Evolutionary conservation across 768 basidiomycete genomes (phyloP).

Genomic region (Mycena filopes): DNA sequence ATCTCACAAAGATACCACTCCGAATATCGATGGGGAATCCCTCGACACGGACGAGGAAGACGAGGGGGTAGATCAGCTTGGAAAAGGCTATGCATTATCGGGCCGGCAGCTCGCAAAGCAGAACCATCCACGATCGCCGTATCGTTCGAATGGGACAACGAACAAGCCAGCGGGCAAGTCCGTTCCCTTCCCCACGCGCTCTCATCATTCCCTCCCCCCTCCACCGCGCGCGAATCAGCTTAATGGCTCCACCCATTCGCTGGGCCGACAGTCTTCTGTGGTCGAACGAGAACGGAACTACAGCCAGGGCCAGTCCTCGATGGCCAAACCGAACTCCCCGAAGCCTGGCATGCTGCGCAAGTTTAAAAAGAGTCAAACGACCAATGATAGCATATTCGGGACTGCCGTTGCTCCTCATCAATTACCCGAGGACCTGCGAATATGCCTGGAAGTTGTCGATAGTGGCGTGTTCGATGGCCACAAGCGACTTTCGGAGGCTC

Average conservation of each 20-base stretch:
- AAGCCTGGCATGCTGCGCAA: slow-evolving; percentile 71
- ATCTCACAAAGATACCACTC: slow-evolving; percentile 59
- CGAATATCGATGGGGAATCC: slow-evolving; percentile 80
- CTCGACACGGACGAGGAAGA: slow-evolving; percentile 77
- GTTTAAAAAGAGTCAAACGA: slow-evolving; percentile 72
- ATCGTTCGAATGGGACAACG: slow-evolving; percentile 57
- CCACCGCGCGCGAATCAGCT: slow-evolving; percentile 64
- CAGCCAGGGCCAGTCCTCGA: slow-evolving; percentile 55
- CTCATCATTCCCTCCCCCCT: slow-evolving; percentile 81
- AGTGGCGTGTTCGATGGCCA: slow-evolving; percentile 92
- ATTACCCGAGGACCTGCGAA: slow-evolving; percentile 87
- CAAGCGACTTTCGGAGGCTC: slow-evolving; percentile 81
- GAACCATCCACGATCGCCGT: slow-evolving; percentile 82
- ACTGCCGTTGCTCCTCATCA: slow-evolving; percentile 77
- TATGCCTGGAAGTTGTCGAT: slow-evolving; percentile 88
- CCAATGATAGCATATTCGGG: slow-evolving; percentile 57
- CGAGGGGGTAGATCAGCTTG: slow-evolving; percentile 66
- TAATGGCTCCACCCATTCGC: slow-evolving; percentile 76
- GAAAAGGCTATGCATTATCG: slow-evolving; percentile 50
- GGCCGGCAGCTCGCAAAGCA: slow-evolving; percentile 58
- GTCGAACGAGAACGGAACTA: slow-evolving; percentile 62
- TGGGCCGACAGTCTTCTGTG: slow-evolving; percentile 74
- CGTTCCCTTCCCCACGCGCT: slow-evolving; percentile 83
- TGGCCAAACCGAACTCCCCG: slow-evolving; percentile 44
- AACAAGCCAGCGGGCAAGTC: slow-evolving; percentile 52